A percentile compares a stretch with the other conserved stretches of the same genome.
phyloP scores from a whole-genome alignment of 108 stramenopile species.

The Stephanodiscus triporus region DNA sequence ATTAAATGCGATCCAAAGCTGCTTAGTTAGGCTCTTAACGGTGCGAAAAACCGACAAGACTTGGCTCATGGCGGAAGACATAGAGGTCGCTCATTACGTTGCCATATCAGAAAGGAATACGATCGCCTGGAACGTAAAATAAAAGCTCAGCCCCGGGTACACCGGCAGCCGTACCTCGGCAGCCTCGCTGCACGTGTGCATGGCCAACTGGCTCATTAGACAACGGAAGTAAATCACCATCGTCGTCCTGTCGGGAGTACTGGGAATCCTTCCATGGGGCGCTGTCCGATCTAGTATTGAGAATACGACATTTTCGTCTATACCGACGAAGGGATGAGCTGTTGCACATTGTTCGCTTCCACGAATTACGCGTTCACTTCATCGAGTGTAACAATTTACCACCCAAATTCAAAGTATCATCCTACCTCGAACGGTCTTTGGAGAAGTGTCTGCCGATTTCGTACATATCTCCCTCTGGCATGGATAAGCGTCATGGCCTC shows the following conservation, averaged over 20 bases:
- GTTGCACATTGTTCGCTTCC: conserved; percentile 79
- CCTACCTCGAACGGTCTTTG: conserved; percentile 76
- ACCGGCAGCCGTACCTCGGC: too few species aligned
- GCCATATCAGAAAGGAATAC: conserved; percentile 88
- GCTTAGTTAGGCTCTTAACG: conserved; percentile 59
- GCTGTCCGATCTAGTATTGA: conserved; percentile 13
- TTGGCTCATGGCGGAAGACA: conserved; percentile 81
- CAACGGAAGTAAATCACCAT: not conserved
- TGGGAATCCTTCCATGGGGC: conserved; percentile 8
- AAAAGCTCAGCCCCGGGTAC: not conserved
- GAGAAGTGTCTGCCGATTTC: conserved; percentile 58
- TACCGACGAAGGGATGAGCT: conserved; percentile 51
- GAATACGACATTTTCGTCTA: conserved; percentile 37
- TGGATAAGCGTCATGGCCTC: conserved; percentile 75
- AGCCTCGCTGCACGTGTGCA: not conserved
- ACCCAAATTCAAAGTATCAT: conserved; percentile 73
- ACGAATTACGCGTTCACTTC: conserved; percentile 85
- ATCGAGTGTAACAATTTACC: conserved; percentile 76
- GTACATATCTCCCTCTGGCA: conserved; percentile 75
- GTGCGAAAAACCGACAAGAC: conserved; percentile 50
- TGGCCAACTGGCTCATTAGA: too few species aligned
- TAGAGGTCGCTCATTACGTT: conserved; percentile 88
- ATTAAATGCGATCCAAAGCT: conserved; percentile 82
- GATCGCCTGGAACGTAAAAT: conserved; percentile 50
- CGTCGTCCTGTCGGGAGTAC: not conserved